A percentile compares a stretch with the other conserved stretches of the same genome.
Evolutionary conservation across 2,329 filamentous ascomycete species (phyloP).

Genomic region (Pleoardoris graminearum): DNA sequence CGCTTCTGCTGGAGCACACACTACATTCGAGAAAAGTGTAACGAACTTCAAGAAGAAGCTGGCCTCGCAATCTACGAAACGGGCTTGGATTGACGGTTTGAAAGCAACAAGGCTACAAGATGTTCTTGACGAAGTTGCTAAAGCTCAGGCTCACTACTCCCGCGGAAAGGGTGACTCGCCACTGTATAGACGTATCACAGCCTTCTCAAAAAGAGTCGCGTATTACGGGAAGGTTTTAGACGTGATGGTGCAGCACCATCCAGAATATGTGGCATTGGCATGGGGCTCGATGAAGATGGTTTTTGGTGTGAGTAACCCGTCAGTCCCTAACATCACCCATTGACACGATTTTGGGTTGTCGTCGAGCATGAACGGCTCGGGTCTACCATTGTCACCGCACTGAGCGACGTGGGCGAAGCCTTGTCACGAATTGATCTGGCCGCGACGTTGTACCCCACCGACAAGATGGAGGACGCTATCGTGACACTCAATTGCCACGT

Average conservation of each 20-base stretch:
- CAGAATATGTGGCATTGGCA: constrained; percentile 33
- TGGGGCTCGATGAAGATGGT: constrained; percentile 34
- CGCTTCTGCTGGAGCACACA: background rate
- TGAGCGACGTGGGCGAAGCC: constrained; percentile 12
- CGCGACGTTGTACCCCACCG: constrained; percentile 24
- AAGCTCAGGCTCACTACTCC: constrained; percentile 9
- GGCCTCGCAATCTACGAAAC: constrained; percentile 8
- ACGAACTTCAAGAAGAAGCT: constrained; percentile 9
- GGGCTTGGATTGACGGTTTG: background rate
- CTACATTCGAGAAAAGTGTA: constrained; percentile 11
- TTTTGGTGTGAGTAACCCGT: constrained; percentile 16
- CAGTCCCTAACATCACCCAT: background rate
- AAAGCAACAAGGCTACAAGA: constrained; percentile 14
- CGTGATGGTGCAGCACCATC: constrained; percentile 33
- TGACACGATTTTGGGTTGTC: constrained; percentile 3
- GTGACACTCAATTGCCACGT: constrained; percentile 27
- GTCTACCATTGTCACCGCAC: constrained; percentile 7
- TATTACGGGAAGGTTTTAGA: constrained; percentile 28
- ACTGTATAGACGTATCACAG: background rate
- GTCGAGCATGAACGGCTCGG: constrained; percentile 15
- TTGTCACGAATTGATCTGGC: constrained; percentile 11
- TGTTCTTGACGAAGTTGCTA: constrained; percentile 10
- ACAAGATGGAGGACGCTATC: constrained; percentile 21
- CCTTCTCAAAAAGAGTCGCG: constrained; percentile 14
- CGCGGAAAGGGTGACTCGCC: constrained; percentile 5